These are phyloP conservation scores for Glomus cerebriforme DNA, from an alignment of 192 early-diverging fungal genomes.

Conservation along the genomic window DNA sequence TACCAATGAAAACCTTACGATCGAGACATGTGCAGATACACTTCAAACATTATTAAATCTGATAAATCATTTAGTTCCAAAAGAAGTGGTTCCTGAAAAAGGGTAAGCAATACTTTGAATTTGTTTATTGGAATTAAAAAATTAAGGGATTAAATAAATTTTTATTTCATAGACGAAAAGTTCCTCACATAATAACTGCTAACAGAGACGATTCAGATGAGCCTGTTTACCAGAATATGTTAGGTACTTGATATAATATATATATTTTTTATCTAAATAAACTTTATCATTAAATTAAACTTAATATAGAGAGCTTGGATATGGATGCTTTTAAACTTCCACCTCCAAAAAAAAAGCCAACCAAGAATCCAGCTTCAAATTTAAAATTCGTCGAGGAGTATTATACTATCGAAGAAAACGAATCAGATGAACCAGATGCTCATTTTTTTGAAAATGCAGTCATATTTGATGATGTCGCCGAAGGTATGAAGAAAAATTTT, in stretches of 20 bases:
- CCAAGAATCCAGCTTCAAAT: constrained; percentile 12
- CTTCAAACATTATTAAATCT: constrained; percentile 58
- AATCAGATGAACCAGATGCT: constrained; percentile 32
- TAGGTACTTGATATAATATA: not conserved
- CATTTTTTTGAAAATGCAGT: constrained; percentile 31
- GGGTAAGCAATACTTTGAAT: constrained; percentile 32
- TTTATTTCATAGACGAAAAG: not conserved
- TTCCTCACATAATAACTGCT: constrained; percentile 22
- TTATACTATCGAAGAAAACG: constrained; percentile 40
- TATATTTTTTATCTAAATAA: not conserved
- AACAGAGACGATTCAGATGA: constrained; percentile 42
- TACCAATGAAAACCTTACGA: constrained; percentile 56
- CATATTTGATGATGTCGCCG: constrained; percentile 38
- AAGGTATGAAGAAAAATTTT: constrained; percentile 33
- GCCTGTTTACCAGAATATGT: not conserved
- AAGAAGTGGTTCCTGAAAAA: constrained; percentile 31
- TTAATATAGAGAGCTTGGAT: constrained; percentile 48
- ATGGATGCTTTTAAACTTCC: constrained; percentile 52
- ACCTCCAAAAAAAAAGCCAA: constrained; percentile 7
- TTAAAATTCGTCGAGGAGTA: constrained; percentile 53
- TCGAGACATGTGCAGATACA: constrained; percentile 72
- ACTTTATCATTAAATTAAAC: not conserved
- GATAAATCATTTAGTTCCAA: constrained; percentile 45
- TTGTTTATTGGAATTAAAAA: too few species aligned
- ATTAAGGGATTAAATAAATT: not conserved